Percentiles rank a stretch among this genome's conserved stretches.
phyloP scores from a whole-genome alignment of 139 green algal genomes.

The Tetraselmis striata region DNA sequence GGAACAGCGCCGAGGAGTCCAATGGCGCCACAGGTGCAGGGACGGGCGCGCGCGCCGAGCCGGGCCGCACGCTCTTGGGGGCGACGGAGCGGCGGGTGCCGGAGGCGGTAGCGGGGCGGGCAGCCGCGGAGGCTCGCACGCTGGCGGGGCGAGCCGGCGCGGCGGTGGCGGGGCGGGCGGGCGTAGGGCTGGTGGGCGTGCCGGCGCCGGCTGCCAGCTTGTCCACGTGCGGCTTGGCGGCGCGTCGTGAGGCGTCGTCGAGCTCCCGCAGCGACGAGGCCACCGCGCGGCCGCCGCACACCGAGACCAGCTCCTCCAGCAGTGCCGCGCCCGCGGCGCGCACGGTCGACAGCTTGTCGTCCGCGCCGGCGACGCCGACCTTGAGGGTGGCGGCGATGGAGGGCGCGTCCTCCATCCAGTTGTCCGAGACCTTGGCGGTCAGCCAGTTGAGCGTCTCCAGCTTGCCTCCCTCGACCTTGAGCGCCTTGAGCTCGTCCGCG shows the following conservation, averaged over 20 bases:
- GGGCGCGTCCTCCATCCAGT: not conserved
- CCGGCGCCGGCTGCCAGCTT: not conserved
- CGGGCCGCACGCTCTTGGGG: too few species aligned
- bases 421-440: not conserved
- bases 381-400: not conserved
- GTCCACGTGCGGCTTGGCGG: not conserved
- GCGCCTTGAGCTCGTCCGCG: not conserved
- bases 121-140: not conserved
- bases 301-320: not conserved
- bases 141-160: not conserved
- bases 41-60: not conserved
- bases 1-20: constrained; percentile 29
- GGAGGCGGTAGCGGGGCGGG: not conserved
- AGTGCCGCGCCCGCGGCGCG: not conserved
- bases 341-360: not conserved
- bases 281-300: not conserved
- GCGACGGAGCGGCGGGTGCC: not conserved
- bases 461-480: constrained; percentile 4
- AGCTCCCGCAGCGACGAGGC: not conserved
- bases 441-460: not conserved
- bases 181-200: not conserved
- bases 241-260: not conserved
- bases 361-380: not conserved
- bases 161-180: not conserved
- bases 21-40: constrained; percentile 9